A percentile compares a stretch with the other conserved stretches of the same genome.
These are phyloP conservation scores for Chytriomyces confervae DNA, from an alignment of 192 early-diverging fungal species.

Conservation along the genomic window DNA sequence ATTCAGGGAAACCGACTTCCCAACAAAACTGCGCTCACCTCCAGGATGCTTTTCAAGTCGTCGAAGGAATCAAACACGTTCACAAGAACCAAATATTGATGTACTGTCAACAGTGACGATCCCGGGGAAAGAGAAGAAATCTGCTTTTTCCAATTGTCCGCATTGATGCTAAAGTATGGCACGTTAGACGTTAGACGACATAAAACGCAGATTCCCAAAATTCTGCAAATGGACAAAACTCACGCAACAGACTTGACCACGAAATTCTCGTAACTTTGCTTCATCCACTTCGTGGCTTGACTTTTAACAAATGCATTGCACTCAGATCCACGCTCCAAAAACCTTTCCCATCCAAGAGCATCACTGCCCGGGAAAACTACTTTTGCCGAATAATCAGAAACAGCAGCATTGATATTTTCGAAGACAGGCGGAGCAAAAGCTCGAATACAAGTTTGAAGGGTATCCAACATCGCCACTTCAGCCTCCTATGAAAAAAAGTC, in stretches of 20 bases:
- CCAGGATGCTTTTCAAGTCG: conserved; percentile 16
- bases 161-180: conserved; percentile 19
- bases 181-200: background rate
- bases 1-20: background rate
- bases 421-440: conserved; percentile 4
- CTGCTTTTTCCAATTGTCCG: conserved; percentile 30
- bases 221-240: background rate
- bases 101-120: conserved; percentile 2
- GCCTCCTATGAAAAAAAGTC: background rate
- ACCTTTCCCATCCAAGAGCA: background rate
- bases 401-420: background rate
- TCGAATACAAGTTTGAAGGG: background rate
- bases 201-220: background rate
- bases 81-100: conserved; percentile 8
- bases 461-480: background rate
- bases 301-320: conserved; percentile 1
- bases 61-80: background rate
- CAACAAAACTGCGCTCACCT: background rate
- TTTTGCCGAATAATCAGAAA: background rate
- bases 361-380: background rate
- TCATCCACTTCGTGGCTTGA: conserved; percentile 18
- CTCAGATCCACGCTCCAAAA: background rate
- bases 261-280: conserved; percentile 2
- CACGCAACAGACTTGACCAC: conserved; percentile 27
- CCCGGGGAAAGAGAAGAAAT: conserved; percentile 22